Conservation (phyloP, 768 basidiomycete genomes). For the Russula vinacea region DNA sequence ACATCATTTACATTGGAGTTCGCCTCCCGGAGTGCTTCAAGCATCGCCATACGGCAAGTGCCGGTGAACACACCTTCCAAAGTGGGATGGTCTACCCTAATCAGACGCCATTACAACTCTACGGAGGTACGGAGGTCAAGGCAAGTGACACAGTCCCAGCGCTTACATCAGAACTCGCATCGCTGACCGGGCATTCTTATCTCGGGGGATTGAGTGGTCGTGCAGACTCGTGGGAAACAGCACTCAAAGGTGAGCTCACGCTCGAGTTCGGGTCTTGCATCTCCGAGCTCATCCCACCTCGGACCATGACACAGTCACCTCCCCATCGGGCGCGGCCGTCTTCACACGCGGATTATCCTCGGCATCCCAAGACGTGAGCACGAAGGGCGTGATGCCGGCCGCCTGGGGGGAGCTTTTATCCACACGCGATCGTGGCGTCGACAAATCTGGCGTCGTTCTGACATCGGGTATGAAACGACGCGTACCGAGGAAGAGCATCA, state of each 20-base stretch:
- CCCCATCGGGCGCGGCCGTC: not conserved
- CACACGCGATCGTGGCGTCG: slow-evolving; percentile 33
- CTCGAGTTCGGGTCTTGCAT: not conserved
- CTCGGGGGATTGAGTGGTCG: slow-evolving; percentile 1
- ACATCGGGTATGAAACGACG: slow-evolving; percentile 36
- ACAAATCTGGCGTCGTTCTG: slow-evolving; percentile 31
- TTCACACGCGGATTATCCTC: not conserved
- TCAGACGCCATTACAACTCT: not conserved
- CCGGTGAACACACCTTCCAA: not conserved
- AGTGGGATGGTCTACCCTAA: not conserved
- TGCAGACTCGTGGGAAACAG: not conserved
- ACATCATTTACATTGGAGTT: not conserved
- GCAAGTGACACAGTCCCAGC: not conserved
- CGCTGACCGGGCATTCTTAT: not conserved
- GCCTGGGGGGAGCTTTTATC: slow-evolving; percentile 31
- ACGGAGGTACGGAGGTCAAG: not conserved
- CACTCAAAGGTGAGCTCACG: not conserved
- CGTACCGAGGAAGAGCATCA: slow-evolving; percentile 35
- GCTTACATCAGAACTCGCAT: not conserved
- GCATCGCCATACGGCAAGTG: not conserved
- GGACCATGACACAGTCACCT: slow-evolving; percentile 4
- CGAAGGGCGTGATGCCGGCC: slow-evolving; percentile 37
- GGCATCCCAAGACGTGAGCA: slow-evolving; percentile 21
- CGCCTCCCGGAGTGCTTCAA: no score
- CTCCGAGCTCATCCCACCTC: not conserved